These are phyloP conservation scores for Suhomyces pyralidae DNA, from an alignment of 805 yeast genomes.

Conservation along the genomic window DNA sequence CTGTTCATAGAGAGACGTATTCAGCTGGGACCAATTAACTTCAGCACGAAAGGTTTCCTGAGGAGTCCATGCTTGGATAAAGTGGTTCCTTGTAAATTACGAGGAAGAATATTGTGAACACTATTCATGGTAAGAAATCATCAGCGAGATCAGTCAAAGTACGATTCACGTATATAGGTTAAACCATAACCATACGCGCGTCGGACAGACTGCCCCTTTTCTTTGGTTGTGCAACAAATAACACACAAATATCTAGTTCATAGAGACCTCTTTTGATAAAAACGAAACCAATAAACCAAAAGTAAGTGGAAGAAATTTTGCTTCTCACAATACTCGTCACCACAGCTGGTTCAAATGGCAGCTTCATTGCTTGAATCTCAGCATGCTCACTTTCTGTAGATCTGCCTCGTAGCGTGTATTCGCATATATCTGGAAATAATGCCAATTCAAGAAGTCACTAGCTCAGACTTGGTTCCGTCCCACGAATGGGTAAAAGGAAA, in stretches of 20 bases:
- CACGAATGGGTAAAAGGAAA: background rate
- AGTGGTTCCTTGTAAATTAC: background rate
- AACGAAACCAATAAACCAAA: constrained; percentile 6
- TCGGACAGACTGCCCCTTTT: background rate
- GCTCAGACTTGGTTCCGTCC: background rate
- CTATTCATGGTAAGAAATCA: constrained; percentile 2
- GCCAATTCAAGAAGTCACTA: background rate
- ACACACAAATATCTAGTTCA: background rate
- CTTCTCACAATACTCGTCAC: background rate
- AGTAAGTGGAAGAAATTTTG: background rate
- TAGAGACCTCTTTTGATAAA: constrained; percentile 1
- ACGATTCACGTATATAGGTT: background rate
- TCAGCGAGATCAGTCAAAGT: background rate
- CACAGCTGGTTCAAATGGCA: background rate
- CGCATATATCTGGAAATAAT: background rate
- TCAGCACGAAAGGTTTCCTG: constrained; percentile 3
- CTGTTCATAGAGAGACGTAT: background rate
- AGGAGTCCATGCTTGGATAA: background rate
- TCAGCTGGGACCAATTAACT: background rate
- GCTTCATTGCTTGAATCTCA: background rate
- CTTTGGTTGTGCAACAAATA: background rate
- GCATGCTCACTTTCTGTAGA: background rate
- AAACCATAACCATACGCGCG: background rate
- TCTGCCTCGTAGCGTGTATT: background rate
- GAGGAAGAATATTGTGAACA: background rate